Percentiles rank a stretch among this genome's conserved stretches.
Conservation (phyloP, 148 eudicot species). For the Cornus suecica region DNA sequence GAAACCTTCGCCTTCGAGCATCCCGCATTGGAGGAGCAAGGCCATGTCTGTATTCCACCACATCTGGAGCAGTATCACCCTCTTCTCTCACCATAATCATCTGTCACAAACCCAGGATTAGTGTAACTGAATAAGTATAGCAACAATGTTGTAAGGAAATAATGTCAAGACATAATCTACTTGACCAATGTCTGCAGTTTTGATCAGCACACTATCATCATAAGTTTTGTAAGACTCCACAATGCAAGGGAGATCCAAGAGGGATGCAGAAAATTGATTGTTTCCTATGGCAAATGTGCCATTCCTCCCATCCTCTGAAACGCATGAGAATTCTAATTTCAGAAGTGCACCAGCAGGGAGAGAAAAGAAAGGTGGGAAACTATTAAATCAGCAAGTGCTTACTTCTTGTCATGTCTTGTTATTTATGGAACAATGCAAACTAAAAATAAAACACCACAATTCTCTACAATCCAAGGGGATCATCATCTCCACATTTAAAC, state of each 20-base stretch:
- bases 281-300: constrained; percentile 75
- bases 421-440: background rate
- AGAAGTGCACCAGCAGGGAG: background rate
- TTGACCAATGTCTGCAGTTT: constrained; percentile 95
- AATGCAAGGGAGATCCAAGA: constrained; percentile 79
- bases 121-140: background rate
- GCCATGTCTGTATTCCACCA: constrained; percentile 70
- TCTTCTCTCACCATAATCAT: constrained; percentile 89
- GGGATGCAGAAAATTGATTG: constrained; percentile 77
- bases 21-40: constrained; percentile 96
- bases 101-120: constrained; percentile 35
- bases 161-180: constrained; percentile 30
- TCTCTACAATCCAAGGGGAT: too few relatives aligned
- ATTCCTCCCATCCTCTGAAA: constrained; percentile 86
- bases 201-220: constrained; percentile 84
- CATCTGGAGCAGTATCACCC: constrained; percentile 71
- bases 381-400: background rate
- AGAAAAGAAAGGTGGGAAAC: background rate
- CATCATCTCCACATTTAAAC: too few relatives aligned
- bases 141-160: background rate
- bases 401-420: background rate
- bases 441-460: too few relatives aligned
- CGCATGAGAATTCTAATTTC: background rate
- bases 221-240: constrained; percentile 92
- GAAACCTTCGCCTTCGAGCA: constrained; percentile 93